Evolutionary conservation across 495 filamentous ascomycete species (phyloP).

Genomic region (Podospora pseudoanserina): DNA sequence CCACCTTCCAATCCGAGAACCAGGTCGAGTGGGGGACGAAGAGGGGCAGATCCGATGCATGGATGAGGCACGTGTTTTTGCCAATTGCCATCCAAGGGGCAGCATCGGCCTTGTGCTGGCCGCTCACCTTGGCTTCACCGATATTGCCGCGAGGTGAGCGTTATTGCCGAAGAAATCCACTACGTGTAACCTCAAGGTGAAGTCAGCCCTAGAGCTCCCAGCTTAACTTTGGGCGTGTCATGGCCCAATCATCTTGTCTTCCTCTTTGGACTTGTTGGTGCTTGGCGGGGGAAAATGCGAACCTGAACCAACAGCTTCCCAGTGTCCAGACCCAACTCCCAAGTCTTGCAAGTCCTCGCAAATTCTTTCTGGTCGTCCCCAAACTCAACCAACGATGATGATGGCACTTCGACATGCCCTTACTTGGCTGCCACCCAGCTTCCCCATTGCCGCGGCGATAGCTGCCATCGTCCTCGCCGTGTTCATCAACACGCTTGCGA

Average conservation of each 20-base stretch:
- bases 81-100: neutral
- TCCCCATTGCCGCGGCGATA: neutral
- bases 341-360: no score
- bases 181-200: no score
- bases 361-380: no score
- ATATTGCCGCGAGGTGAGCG: neutral
- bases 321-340: no score
- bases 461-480: neutral
- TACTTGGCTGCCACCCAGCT: neutral
- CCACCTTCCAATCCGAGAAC: neutral
- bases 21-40: neutral
- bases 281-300: no score
- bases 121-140: neutral
- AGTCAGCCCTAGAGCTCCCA: no score
- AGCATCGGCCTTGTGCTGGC: neutral
- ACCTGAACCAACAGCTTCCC: no score
- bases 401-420: neutral
- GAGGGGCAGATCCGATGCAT: neutral
- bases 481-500: conserved; percentile 3
- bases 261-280: no score
- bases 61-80: neutral
- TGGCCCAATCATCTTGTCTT: no score
- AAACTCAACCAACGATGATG: no score
- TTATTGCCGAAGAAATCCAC: no score
- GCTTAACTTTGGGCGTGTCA: no score